Percentiles rank a stretch among this genome's conserved stretches.
phyloP scores from a whole-genome alignment of 2,329 filamentous ascomycete genomes.

The Fusarium sp. region DNA sequence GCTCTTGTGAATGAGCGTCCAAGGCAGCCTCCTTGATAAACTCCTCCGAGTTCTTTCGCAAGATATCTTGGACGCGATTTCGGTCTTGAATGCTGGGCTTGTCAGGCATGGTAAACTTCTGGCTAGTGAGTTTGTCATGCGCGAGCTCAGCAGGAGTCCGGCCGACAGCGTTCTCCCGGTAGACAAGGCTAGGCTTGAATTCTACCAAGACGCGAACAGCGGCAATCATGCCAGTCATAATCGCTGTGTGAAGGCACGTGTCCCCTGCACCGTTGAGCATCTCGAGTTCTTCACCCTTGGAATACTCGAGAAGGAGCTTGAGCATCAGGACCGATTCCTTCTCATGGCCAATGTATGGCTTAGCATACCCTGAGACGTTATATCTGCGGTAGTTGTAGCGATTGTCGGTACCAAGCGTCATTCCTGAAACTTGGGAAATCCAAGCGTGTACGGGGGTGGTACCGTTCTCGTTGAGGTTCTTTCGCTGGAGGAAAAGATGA shows the following conservation, averaged over 20 bases:
- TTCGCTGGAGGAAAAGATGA: conserved; percentile 68
- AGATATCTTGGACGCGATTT: background rate
- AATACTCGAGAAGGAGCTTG: conserved; percentile 62
- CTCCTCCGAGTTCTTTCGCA: conserved; percentile 8
- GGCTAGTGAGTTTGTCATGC: conserved; percentile 60
- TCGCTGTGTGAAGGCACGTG: conserved; percentile 68
- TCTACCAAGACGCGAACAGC: conserved; percentile 60
- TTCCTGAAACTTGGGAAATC: conserved; percentile 51
- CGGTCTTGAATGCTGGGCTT: background rate
- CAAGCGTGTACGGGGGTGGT: conserved; percentile 72
- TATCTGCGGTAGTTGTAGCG: conserved; percentile 15
- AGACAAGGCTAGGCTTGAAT: conserved; percentile 66
- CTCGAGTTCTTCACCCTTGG: conserved; percentile 63
- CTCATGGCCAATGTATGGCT: conserved; percentile 36
- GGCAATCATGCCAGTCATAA: conserved; percentile 50
- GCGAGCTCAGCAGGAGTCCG: conserved; percentile 76
- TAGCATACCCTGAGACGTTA: conserved; percentile 3
- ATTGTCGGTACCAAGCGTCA: background rate
- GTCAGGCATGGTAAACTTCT: conserved; percentile 45
- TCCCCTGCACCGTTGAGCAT: conserved; percentile 72
- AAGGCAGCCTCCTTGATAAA: conserved; percentile 20
- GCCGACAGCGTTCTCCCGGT: conserved; percentile 80
- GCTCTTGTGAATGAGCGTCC: conserved; percentile 23
- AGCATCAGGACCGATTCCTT: conserved; percentile 54
- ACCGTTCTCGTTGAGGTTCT: conserved; percentile 58